A percentile compares a stretch with the other conserved stretches of the same genome.
These are phyloP conservation scores for Phytophthora melonis DNA, from an alignment of 352 stramenopile genomes.

Conservation along the genomic window DNA sequence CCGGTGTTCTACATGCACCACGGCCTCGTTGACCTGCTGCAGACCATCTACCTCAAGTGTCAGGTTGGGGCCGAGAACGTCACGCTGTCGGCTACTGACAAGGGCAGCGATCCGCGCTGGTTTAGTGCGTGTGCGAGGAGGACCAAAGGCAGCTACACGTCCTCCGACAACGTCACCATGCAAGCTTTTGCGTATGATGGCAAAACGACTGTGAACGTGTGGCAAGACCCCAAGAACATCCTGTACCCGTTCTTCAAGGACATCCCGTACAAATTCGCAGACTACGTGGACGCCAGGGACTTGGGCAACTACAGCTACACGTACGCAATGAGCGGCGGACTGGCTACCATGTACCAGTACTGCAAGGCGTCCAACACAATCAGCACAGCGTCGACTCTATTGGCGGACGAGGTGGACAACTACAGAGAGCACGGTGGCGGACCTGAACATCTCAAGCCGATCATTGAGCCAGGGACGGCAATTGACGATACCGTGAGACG, in stretches of 20 bases:
- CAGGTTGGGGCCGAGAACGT: conserved; percentile 42
- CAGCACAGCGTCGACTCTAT: conserved; percentile 10
- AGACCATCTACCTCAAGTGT: conserved; percentile 70
- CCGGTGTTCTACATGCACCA: conserved; percentile 71
- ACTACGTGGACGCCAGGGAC: conserved; percentile 64
- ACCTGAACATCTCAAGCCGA: conserved; percentile 10
- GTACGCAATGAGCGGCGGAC: conserved; percentile 55
- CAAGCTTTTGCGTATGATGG: conserved; percentile 13
- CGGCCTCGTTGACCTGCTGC: conserved; percentile 51
- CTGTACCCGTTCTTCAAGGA: conserved; percentile 77
- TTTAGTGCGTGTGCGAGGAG: conserved; percentile 42
- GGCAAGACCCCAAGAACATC: conserved; percentile 45
- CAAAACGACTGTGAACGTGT: conserved; percentile 47
- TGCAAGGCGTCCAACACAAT: conserved; percentile 52
- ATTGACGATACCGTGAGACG: conserved; percentile 45
- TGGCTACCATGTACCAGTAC: conserved; percentile 62
- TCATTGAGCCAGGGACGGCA: conserved; percentile 27
- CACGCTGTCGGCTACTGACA: conserved; percentile 31
- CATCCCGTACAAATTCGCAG: conserved; percentile 46
- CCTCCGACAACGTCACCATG: conserved; percentile 45
- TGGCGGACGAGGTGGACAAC: not conserved
- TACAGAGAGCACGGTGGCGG: not conserved
- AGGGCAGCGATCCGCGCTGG: conserved; percentile 44
- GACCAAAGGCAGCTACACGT: conserved; percentile 18
- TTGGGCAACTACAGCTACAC: conserved; percentile 69